Conservation (phyloP, 1,284 basidiomycete genomes). For the Laetiporus sulphureus region DNA sequence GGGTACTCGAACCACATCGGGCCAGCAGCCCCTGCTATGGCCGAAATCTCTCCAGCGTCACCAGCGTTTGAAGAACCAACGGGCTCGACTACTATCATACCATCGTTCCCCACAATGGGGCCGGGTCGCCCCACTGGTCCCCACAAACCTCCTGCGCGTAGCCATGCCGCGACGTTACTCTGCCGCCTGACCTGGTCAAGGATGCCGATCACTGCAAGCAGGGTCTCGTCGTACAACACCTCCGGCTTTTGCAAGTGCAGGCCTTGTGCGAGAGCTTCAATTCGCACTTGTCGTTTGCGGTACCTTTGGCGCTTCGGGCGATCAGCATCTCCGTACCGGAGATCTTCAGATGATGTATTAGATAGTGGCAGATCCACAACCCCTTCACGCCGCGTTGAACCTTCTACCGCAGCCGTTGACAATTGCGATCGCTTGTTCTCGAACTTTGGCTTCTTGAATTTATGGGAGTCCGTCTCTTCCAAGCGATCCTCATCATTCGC, state of each 20-base stretch:
- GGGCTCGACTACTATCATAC: not conserved
- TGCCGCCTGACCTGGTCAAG: slow-evolving; percentile 54
- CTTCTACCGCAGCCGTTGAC: not conserved
- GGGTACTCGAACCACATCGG: slow-evolving; percentile 53
- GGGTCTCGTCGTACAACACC: slow-evolving; percentile 44
- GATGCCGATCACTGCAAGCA: slow-evolving; percentile 69
- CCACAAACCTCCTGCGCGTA: slow-evolving; percentile 50
- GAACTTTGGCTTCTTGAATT: not conserved
- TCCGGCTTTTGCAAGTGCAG: slow-evolving; percentile 8
- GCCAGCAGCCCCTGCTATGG: not conserved
- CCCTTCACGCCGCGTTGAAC: not conserved
- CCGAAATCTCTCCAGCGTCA: slow-evolving; percentile 5
- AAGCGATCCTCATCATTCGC: not conserved
- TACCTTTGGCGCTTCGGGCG: slow-evolving; percentile 4
- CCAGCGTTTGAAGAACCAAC: slow-evolving; percentile 1
- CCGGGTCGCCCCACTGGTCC: slow-evolving; percentile 16
- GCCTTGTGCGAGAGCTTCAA: slow-evolving; percentile 14
- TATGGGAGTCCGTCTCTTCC: not conserved
- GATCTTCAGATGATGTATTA: not conserved
- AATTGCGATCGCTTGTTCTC: not conserved
- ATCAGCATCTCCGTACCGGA: not conserved
- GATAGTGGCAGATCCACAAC: not conserved
- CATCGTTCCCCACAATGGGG: not conserved
- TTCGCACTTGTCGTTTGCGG: slow-evolving; percentile 16
- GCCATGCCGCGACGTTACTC: slow-evolving; percentile 64